A percentile compares a stretch with the other conserved stretches of the same genome.
These are phyloP conservation scores for Vaccinium vitisidaea DNA, from an alignment of 148 eudicot genomes.

Conservation along the genomic window DNA sequence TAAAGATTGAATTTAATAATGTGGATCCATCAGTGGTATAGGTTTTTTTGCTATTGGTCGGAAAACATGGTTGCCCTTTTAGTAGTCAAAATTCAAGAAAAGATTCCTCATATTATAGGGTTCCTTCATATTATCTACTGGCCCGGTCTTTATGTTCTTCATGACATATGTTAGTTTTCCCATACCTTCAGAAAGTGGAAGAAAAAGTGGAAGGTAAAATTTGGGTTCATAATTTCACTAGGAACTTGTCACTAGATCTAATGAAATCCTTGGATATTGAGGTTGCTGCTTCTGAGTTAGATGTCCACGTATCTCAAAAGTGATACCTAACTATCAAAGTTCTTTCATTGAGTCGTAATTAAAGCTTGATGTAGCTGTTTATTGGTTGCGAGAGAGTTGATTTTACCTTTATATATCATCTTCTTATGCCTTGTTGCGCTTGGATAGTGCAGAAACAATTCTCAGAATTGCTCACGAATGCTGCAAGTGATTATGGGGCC, in stretches of 20 bases:
- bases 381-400: not conserved
- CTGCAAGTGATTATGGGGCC: constrained; percentile 98
- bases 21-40: not conserved
- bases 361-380: not conserved
- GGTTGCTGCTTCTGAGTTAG: not conserved
- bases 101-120: no score
- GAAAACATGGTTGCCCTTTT: not conserved
- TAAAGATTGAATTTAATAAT: not conserved
- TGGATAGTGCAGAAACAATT: constrained; percentile 76
- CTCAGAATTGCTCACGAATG: constrained; percentile 90
- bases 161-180: not conserved
- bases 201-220: not conserved
- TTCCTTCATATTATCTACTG: no score
- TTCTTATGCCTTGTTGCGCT: constrained; percentile 5
- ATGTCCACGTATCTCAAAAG: not conserved
- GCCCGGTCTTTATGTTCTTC: not conserved
- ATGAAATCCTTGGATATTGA: not conserved
- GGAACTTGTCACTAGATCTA: not conserved
- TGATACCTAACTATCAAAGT: not conserved
- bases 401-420: not conserved
- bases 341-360: not conserved
- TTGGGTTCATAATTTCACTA: not conserved
- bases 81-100: no score
- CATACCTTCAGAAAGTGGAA: not conserved
- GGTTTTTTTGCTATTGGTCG: constrained; percentile 8